Conservation (phyloP, 345 rosid species). For the Pistacia vera region DNA sequence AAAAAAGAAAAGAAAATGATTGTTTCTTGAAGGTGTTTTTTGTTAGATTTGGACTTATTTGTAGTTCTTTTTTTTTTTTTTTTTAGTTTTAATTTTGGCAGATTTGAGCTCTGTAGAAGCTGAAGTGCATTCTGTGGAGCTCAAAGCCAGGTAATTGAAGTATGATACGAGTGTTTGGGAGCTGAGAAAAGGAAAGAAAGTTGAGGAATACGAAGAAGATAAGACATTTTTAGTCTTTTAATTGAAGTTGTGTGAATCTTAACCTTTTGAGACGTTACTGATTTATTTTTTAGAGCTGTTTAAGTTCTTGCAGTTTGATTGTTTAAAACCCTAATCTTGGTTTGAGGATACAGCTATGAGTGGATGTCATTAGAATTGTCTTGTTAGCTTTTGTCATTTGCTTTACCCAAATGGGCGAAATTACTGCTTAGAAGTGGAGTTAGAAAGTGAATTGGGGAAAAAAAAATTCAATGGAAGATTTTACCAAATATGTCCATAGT, state of each 20-base stretch:
- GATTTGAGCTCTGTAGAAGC: constrained; percentile 42
- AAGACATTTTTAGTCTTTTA: constrained; percentile 12
- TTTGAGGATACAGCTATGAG: constrained; percentile 6
- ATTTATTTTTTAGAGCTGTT: constrained; percentile 8
- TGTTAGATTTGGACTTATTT: constrained; percentile 4
- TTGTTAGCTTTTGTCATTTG: constrained; percentile 6
- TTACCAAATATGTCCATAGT: constrained; percentile 75
- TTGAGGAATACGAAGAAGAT: constrained; percentile 22
- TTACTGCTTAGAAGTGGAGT: constrained; percentile 25
- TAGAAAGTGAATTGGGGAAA: constrained; percentile 1
- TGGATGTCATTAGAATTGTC: background rate
- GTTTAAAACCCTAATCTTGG: constrained; percentile 18
- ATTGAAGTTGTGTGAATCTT: constrained; percentile 11
- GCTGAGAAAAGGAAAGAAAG: constrained; percentile 8
- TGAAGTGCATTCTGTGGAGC: constrained; percentile 30
- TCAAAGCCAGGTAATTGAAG: constrained; percentile 23
- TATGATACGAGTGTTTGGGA: constrained; percentile 19
- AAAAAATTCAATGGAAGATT: constrained; percentile 62
- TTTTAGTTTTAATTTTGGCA: constrained; percentile 16
- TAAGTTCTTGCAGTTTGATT: constrained; percentile 12
- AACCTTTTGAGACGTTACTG: constrained; percentile 18
- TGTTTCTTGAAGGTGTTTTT: background rate
- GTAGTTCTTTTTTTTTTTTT: background rate
- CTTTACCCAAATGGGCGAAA: constrained; percentile 26
- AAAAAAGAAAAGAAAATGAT: background rate